Percentiles rank a stretch among this genome's conserved stretches.
These are phyloP conservation scores for Salix purpurea DNA, from an alignment of 345 rosid species.

Conservation along the genomic window DNA sequence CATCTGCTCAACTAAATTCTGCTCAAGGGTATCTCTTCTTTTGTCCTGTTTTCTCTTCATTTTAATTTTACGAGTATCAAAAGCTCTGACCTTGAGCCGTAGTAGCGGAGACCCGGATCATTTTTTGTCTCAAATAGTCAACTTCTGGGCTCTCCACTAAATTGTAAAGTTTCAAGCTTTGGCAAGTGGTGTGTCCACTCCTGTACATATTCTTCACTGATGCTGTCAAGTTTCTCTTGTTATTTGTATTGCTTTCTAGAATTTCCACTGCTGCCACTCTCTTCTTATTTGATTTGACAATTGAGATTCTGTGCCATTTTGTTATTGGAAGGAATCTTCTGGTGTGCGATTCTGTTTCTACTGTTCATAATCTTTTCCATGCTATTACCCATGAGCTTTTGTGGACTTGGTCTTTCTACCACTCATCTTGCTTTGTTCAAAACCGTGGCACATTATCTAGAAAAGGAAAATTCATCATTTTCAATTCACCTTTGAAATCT, in stretches of 20 bases:
- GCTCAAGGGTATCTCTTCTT: constrained; percentile 6
- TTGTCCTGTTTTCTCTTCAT: neutral
- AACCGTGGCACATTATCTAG: too few relatives aligned
- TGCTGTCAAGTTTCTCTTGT: neutral
- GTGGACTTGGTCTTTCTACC: too few relatives aligned
- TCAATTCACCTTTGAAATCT: too few relatives aligned
- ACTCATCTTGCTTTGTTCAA: too few relatives aligned
- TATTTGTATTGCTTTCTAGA: neutral
- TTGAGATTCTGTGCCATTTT: neutral
- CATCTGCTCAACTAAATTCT: constrained; percentile 13
- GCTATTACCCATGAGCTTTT: too few relatives aligned
- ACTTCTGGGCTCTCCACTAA: neutral
- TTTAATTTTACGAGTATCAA: neutral
- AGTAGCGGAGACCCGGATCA: constrained; percentile 14
- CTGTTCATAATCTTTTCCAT: neutral
- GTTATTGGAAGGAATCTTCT: neutral
- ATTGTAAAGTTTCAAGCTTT: constrained; percentile 1
- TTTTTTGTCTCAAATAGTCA: neutral
- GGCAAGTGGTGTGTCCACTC: constrained; percentile 17
- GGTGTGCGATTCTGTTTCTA: neutral
- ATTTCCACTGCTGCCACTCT: neutral
- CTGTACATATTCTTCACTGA: neutral
- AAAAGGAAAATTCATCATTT: too few relatives aligned
- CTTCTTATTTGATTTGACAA: neutral
- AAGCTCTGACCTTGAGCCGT: constrained; percentile 6